Evolutionary conservation across 768 basidiomycete genomes (phyloP).

Genomic region (Cystofilobasidium capitatum): DNA sequence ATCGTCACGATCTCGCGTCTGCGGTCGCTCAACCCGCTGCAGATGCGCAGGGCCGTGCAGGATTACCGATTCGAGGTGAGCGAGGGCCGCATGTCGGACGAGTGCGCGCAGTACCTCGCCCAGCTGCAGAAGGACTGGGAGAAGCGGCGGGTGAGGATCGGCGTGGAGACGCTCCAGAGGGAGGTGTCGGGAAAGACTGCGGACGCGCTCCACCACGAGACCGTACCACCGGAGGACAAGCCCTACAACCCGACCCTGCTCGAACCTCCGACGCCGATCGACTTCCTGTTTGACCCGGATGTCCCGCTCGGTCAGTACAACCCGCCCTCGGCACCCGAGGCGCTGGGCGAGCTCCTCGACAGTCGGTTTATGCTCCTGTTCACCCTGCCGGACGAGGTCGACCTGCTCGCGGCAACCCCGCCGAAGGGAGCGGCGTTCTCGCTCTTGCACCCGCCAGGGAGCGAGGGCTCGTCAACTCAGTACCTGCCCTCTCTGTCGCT

Average conservation of each 20-base stretch:
- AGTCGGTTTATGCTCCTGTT: constrained; percentile 87
- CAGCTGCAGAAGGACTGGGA: constrained; percentile 99
- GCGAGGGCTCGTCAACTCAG: background rate
- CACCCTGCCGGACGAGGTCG: constrained; percentile 63
- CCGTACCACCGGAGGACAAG: background rate
- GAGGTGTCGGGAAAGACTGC: constrained; percentile 48
- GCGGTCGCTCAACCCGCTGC: constrained; percentile 79
- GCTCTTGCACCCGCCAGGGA: constrained; percentile 22
- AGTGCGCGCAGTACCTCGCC: constrained; percentile 84
- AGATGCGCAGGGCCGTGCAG: constrained; percentile 87
- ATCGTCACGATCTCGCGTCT: constrained; percentile 83
- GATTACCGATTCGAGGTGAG: constrained; percentile 82
- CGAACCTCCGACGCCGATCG: constrained; percentile 45
- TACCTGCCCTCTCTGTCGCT: constrained; percentile 21
- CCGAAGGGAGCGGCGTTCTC: constrained; percentile 32
- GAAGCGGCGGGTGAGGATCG: constrained; percentile 71
- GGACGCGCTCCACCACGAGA: background rate
- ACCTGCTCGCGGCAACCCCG: constrained; percentile 54
- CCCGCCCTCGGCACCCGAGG: constrained; percentile 65
- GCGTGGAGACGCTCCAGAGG: constrained; percentile 72
- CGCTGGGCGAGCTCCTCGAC: constrained; percentile 82
- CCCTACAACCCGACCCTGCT: constrained; percentile 16
- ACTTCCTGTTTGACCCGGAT: constrained; percentile 64
- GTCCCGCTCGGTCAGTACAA: constrained; percentile 63
- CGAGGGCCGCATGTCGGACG: constrained; percentile 85